phyloP scores from a whole-genome alignment of 2,329 filamentous ascomycete genomes.

The Colletotrichum tabaci region DNA sequence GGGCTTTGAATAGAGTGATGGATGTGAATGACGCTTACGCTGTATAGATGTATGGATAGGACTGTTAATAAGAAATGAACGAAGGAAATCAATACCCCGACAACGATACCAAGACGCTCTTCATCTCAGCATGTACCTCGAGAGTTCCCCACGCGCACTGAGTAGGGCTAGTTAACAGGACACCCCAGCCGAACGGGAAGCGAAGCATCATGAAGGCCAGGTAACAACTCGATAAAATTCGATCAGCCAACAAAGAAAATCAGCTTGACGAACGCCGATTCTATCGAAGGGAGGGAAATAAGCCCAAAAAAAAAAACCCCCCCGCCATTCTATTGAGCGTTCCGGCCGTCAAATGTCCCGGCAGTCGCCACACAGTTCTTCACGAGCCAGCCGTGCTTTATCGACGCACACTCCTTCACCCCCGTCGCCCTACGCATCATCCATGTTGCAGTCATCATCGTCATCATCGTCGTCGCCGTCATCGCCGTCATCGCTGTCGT shows the following conservation, averaged over 20 bases:
- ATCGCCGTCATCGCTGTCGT: too few species aligned
- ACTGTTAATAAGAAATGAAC: not conserved
- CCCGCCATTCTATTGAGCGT: not conserved
- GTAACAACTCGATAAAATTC: not conserved
- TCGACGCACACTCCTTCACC: not conserved
- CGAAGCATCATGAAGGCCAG: not conserved
- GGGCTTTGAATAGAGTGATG: constrained; percentile 10
- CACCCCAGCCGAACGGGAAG: not conserved
- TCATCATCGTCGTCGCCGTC: too few species aligned
- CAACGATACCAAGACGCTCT: not conserved
- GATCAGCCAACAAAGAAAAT: not conserved
- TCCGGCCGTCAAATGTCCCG: not conserved
- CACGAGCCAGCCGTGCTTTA: not conserved
- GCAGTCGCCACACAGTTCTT: not conserved
- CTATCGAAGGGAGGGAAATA: not conserved
- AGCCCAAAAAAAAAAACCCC: not conserved
- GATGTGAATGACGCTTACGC: constrained; percentile 32
- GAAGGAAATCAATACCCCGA: not conserved
- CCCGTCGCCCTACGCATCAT: not conserved
- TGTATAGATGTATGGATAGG: constrained; percentile 31
- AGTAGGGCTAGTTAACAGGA: not conserved
- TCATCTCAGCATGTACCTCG: not conserved
- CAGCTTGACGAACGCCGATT: not conserved
- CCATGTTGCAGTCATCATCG: not conserved
- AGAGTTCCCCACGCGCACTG: not conserved